phyloP scores from a whole-genome alignment of 2,329 filamentous ascomycete species.

The Pseudomassariella vexata region DNA sequence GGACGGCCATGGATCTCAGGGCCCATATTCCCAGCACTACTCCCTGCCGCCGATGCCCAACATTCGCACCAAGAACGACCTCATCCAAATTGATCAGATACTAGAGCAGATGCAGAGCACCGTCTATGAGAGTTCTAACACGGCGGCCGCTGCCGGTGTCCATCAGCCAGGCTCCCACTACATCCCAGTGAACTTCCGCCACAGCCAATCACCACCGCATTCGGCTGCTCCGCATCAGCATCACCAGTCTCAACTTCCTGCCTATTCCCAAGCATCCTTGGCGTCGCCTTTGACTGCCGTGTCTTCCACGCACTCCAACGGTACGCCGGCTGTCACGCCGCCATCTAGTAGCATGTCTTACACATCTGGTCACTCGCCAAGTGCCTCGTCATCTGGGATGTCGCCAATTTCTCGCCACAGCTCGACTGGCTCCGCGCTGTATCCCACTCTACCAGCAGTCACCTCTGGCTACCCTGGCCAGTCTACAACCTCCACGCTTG shows the following conservation, averaged over 20 bases:
- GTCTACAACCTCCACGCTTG: conserved; percentile 65
- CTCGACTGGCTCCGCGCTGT: conserved; percentile 58
- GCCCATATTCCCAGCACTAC: conserved; percentile 71
- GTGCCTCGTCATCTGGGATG: conserved; percentile 63
- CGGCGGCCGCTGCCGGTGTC: conserved; percentile 72
- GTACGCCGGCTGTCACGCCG: conserved; percentile 72
- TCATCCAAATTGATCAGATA: conserved; percentile 90
- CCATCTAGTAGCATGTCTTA: conserved; percentile 72
- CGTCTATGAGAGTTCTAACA: conserved; percentile 86
- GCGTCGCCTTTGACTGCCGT: conserved; percentile 55
- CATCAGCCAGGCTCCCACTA: conserved; percentile 69
- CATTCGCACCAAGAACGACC: conserved; percentile 85
- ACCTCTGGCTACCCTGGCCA: conserved; percentile 64
- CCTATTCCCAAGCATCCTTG: conserved; percentile 48
- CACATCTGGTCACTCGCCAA: conserved; percentile 70
- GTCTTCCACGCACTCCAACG: conserved; percentile 49
- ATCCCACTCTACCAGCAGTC: conserved; percentile 69
- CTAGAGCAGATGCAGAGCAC: conserved; percentile 94
- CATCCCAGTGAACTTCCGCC: conserved; percentile 47
- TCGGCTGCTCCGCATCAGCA: conserved; percentile 28
- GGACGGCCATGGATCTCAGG: conserved; percentile 46
- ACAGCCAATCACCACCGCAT: conserved; percentile 43
- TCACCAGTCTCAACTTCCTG: conserved; percentile 30
- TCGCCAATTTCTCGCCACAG: conserved; percentile 61
- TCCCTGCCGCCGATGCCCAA: conserved; percentile 83